Evolutionary conservation across 352 stramenopile species (phyloP).

Genomic region (Globisporangium orthogonon): DNA sequence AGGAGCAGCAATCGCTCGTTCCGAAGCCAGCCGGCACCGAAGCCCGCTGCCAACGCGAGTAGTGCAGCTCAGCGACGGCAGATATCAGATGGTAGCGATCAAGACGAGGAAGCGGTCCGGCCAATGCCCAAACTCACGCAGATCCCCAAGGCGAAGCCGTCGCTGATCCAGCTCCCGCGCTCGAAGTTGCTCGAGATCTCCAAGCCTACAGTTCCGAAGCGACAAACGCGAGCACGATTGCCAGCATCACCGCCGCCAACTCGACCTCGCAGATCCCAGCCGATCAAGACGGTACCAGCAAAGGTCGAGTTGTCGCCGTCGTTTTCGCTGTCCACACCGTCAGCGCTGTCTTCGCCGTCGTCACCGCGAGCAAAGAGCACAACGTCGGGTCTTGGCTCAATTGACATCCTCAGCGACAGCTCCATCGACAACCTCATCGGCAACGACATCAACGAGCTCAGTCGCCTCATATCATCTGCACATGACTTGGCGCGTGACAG

Average conservation of each 20-base stretch:
- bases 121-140: constrained; percentile 47
- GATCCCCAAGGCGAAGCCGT: constrained; percentile 33
- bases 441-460: constrained; percentile 35
- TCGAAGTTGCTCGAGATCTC: constrained; percentile 4
- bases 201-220: constrained; percentile 4
- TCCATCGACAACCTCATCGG: constrained; percentile 46
- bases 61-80: no score
- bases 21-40: neutral
- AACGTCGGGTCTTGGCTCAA: neutral
- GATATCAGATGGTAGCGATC: constrained; percentile 4
- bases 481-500: constrained; percentile 1
- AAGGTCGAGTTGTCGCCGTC: neutral
- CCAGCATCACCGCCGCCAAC: neutral
- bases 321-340: neutral
- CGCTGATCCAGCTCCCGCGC: constrained; percentile 18
- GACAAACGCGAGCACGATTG: neutral
- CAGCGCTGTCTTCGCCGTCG: neutral
- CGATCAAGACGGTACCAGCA: neutral
- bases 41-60: no score
- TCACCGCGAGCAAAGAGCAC: neutral
- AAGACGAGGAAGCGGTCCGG: constrained; percentile 13
- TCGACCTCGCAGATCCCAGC: neutral
- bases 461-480: constrained; percentile 28
- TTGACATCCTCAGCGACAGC: constrained; percentile 13
- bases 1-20: neutral